Conservation (phyloP, 768 basidiomycete genomes). For the Rhizopogon sp. region DNA sequence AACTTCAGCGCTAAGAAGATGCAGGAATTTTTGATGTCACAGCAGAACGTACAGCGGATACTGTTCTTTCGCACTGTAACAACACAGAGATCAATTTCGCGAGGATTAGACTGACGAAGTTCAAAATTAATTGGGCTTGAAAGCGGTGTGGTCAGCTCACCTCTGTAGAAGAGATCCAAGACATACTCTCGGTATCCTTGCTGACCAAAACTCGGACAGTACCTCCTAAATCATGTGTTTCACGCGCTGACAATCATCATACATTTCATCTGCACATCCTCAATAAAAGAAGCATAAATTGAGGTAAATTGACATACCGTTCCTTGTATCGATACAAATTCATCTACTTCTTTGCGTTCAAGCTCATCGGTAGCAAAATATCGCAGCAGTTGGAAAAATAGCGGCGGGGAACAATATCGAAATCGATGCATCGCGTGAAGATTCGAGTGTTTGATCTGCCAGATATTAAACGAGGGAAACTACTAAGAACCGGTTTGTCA, state of each 20-base stretch:
- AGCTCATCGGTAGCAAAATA: conserved; percentile 73
- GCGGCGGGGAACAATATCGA: conserved; percentile 78
- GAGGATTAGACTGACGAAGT: conserved; percentile 44
- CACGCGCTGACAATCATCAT: conserved; percentile 74
- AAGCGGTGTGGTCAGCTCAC: conserved; percentile 6
- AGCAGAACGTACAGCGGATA: no score
- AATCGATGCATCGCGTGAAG: conserved; percentile 74
- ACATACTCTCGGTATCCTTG: conserved; percentile 76
- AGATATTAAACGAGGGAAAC: neutral
- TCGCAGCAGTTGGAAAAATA: conserved; percentile 82
- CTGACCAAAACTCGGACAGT: conserved; percentile 74
- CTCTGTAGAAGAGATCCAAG: conserved; percentile 79
- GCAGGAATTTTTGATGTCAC: no score
- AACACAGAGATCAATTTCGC: conserved; percentile 78
- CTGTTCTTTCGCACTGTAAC: conserved; percentile 92
- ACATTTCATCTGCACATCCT: conserved; percentile 67
- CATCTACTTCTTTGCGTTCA: conserved; percentile 78
- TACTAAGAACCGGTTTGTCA: neutral
- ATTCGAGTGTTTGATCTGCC: conserved; percentile 53
- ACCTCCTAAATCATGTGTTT: conserved; percentile 82
- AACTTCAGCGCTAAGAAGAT: no score
- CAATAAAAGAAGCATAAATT: conserved; percentile 3
- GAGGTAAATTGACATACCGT: conserved; percentile 40
- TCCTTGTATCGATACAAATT: conserved; percentile 71
- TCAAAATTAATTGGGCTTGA: neutral